Percentiles rank a stretch among this genome's conserved stretches.
phyloP scores from a whole-genome alignment of 2,329 filamentous ascomycete species.

The Ascochyta koolunga region DNA sequence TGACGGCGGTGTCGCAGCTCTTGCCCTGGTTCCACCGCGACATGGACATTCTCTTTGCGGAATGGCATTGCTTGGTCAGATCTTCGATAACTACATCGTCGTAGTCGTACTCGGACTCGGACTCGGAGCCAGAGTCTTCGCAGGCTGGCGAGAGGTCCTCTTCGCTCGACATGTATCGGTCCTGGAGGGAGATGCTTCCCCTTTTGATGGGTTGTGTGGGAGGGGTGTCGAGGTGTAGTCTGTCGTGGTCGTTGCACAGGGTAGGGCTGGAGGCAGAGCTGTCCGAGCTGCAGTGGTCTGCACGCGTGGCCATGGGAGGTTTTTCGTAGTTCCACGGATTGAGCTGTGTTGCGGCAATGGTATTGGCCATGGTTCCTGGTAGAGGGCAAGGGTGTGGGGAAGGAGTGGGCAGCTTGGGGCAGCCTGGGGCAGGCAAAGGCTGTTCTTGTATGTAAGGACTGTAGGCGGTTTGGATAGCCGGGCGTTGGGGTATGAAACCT shows the following conservation, averaged over 20 bases:
- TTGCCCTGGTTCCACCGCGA: slow-evolving; percentile 41
- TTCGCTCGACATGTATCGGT: slow-evolving; percentile 48
- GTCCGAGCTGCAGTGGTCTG: slow-evolving; percentile 36
- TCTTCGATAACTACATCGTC: slow-evolving; percentile 42
- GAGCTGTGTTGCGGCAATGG: slow-evolving; percentile 41
- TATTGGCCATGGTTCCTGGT: slow-evolving; percentile 38
- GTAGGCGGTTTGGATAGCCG: slow-evolving; percentile 4
- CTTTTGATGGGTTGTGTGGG: slow-evolving; percentile 27
- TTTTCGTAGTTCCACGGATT: slow-evolving; percentile 49
- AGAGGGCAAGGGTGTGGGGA: slow-evolving; percentile 11
- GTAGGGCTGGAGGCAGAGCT: slow-evolving; percentile 45
- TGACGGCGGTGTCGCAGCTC: slow-evolving; percentile 46
- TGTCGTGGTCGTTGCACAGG: slow-evolving; percentile 43
- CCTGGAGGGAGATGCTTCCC: slow-evolving; percentile 38
- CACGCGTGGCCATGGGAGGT: slow-evolving; percentile 28
- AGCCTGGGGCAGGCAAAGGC: slow-evolving; percentile 18
- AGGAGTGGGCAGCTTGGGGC: slow-evolving; percentile 1
- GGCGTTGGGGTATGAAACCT: slow-evolving; percentile 36
- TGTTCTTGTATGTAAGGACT: slow-evolving; percentile 18
- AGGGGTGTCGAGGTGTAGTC: slow-evolving; percentile 41
- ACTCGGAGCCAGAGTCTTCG: slow-evolving; percentile 34
- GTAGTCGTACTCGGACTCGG: slow-evolving; percentile 39
- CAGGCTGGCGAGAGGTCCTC: slow-evolving; percentile 48
- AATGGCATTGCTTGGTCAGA: slow-evolving; percentile 29
- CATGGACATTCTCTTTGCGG: slow-evolving; percentile 42